phyloP scores from a whole-genome alignment of 2,329 filamentous ascomycete genomes.

The Chaetomium strumarium region DNA sequence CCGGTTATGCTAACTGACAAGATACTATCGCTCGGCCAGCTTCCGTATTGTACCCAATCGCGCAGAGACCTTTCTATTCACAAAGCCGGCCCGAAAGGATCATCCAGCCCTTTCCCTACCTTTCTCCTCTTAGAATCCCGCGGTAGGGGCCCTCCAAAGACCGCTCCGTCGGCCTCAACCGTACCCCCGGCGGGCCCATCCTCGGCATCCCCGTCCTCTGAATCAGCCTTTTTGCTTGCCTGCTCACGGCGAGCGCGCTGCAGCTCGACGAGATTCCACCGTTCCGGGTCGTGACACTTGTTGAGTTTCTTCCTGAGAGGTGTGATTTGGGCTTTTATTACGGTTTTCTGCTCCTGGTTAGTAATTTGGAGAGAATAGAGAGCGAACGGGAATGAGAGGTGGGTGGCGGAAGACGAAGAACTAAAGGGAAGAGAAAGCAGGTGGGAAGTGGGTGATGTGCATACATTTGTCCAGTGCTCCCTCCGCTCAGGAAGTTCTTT shows the following conservation, averaged over 20 bases:
- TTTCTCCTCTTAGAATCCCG: slow-evolving; percentile 42
- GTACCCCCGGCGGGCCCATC: slow-evolving; percentile 25
- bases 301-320: slow-evolving; percentile 59
- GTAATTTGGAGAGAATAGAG: not conserved
- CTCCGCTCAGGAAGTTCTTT: slow-evolving; percentile 51
- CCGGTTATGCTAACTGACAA: too few species aligned
- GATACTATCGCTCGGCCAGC: too few species aligned
- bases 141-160: slow-evolving; percentile 38
- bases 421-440: slow-evolving; percentile 1
- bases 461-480: slow-evolving; percentile 49
- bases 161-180: slow-evolving; percentile 35
- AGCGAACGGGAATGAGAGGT: slow-evolving; percentile 11
- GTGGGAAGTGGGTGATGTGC: slow-evolving; percentile 18
- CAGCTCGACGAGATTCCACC: slow-evolving; percentile 64
- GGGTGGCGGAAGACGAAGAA: not conserved
- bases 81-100: slow-evolving; percentile 39
- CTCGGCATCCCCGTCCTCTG: slow-evolving; percentile 24
- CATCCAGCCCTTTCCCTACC: slow-evolving; percentile 32
- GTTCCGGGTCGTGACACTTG: slow-evolving; percentile 67
- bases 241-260: slow-evolving; percentile 59
- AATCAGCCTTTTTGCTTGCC: slow-evolving; percentile 35
- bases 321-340: slow-evolving; percentile 38
- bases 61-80: not conserved
- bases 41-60: too few species aligned
- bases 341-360: slow-evolving; percentile 27